Evolutionary conservation across 805 yeast genomes (phyloP).

Genomic region (Schwanniomyces occidentalis): DNA sequence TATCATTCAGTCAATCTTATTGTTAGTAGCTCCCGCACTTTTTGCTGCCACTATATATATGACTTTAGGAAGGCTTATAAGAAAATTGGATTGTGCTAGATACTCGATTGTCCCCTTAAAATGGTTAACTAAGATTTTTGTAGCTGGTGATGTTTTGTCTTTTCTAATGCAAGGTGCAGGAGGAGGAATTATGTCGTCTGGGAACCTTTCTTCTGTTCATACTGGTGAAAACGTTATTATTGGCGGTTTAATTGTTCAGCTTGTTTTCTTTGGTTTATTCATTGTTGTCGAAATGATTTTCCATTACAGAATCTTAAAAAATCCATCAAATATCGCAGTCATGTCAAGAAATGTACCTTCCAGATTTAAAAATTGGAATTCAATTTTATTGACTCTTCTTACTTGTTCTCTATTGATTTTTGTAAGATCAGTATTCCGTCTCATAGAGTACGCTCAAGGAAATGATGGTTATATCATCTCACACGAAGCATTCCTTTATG

Average conservation of each 20-base stretch:
- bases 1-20: conserved; percentile 21
- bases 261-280: conserved; percentile 27
- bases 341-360: conserved; percentile 1
- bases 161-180: conserved; percentile 30
- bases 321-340: conserved; percentile 1
- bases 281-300: conserved; percentile 16
- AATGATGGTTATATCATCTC: conserved; percentile 20
- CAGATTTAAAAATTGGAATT: conserved; percentile 9
- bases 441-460: conserved; percentile 30
- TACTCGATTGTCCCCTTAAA: conserved; percentile 18
- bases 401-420: conserved; percentile 18
- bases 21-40: conserved; percentile 30
- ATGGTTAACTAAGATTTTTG: conserved; percentile 25
- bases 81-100: conserved; percentile 14
- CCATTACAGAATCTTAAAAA: conserved; percentile 4
- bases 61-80: conserved; percentile 25
- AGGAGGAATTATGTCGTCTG: conserved; percentile 27
- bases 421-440: conserved; percentile 31
- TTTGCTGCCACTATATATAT: conserved; percentile 32
- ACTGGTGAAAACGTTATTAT: conserved; percentile 22
- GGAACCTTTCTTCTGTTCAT: background rate
- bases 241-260: conserved; percentile 30
- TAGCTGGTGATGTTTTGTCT: conserved; percentile 28
- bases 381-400: conserved; percentile 6
- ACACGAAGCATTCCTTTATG: conserved; percentile 25